phyloP scores from a whole-genome alignment of 306 rosid species.

The Casuarina cunninghamiana region DNA sequence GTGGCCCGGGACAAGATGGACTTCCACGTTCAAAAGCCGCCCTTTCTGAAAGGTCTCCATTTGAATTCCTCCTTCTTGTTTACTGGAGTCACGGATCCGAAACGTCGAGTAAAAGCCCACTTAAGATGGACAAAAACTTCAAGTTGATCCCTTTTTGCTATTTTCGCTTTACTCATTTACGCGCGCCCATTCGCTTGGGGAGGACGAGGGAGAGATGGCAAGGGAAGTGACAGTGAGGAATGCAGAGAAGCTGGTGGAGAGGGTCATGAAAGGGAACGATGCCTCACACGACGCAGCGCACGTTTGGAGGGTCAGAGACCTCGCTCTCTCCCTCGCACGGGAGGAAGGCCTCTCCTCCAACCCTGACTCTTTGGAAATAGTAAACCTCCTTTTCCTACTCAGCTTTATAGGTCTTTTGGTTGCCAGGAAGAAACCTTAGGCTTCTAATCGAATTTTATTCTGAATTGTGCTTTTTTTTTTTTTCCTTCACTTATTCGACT shows the following conservation, averaged over 20 bases:
- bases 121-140: too few relatives aligned
- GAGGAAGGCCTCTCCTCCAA: conserved; percentile 73
- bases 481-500: too few relatives aligned
- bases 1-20: too few relatives aligned
- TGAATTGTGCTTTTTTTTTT: neutral
- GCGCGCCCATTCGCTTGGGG: too few relatives aligned
- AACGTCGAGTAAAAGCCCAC: too few relatives aligned
- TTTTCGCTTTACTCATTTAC: too few relatives aligned
- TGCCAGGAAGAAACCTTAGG: neutral
- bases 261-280: conserved; percentile 69
- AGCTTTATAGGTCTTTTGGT: neutral
- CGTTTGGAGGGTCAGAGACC: conserved; percentile 84
- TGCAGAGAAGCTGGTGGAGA: conserved; percentile 71
- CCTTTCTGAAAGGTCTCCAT: too few relatives aligned
- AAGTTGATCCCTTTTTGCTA: too few relatives aligned
- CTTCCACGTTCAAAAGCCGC: too few relatives aligned
- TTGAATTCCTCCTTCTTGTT: too few relatives aligned
- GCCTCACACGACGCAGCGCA: conserved; percentile 87
- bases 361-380: conserved; percentile 70
- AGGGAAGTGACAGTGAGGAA: conserved; percentile 52
- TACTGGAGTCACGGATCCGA: too few relatives aligned
- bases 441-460: neutral
- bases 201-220: conserved; percentile 28
- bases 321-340: conserved; percentile 75
- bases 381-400: conserved; percentile 16